These are phyloP conservation scores for Fusarium clavum DNA, from an alignment of 2,329 filamentous ascomycete genomes.

Conservation along the genomic window DNA sequence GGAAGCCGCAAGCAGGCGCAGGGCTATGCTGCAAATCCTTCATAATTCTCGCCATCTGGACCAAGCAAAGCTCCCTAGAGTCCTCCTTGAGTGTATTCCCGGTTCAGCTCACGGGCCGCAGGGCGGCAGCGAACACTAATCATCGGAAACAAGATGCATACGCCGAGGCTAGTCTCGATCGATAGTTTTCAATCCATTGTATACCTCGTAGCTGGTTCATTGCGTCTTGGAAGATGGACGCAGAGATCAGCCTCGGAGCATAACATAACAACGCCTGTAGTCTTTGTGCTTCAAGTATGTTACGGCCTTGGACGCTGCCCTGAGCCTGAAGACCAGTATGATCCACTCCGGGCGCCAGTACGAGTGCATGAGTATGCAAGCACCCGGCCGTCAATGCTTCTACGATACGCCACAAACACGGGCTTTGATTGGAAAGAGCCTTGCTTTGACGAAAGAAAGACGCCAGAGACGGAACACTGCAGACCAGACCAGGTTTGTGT, in stretches of 20 bases:
- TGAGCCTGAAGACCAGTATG: conserved; percentile 37
- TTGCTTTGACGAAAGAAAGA: conserved; percentile 43
- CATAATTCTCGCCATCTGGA: conserved; percentile 43
- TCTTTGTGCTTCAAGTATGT: conserved; percentile 29
- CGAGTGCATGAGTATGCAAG: conserved; percentile 60
- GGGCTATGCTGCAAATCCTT: conserved; percentile 37
- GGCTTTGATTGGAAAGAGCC: conserved; percentile 55
- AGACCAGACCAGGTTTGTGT: conserved; percentile 40
- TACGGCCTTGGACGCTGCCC: conserved; percentile 34
- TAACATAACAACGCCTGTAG: conserved; percentile 31
- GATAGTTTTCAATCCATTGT: conserved; percentile 14
- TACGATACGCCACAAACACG: conserved; percentile 62
- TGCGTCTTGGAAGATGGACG: conserved; percentile 15
- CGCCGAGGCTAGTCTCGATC: conserved; percentile 30
- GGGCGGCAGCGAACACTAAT: conserved; percentile 30
- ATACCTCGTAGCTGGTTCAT: conserved; percentile 4
- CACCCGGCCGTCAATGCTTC: conserved; percentile 60
- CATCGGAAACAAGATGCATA: conserved; percentile 26
- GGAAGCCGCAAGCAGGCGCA: conserved; percentile 48
- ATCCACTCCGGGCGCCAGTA: conserved; percentile 31
- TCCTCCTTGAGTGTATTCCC: conserved; percentile 33
- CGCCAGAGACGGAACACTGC: conserved; percentile 47
- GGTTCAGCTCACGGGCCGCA: conserved; percentile 38
- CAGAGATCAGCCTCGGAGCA: conserved; percentile 24
- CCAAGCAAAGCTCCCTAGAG: conserved; percentile 45